These are phyloP conservation scores for Saccharomyces jurei DNA, from an alignment of 805 yeast species.

Conservation along the genomic window DNA sequence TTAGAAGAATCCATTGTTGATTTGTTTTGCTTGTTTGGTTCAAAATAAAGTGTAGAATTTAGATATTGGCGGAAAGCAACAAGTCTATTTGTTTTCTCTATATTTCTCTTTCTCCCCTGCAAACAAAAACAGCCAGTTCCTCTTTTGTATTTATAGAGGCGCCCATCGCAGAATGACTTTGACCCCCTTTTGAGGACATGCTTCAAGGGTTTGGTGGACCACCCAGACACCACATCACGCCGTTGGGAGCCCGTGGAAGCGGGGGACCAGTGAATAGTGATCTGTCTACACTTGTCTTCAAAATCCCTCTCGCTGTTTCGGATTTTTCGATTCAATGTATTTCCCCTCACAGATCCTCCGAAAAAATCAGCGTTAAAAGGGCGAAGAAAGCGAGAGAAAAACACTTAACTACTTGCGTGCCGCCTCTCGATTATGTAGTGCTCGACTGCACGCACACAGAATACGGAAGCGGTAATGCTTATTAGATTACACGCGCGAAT, in stretches of 20 bases:
- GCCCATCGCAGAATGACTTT: not conserved
- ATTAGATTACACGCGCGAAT: not conserved
- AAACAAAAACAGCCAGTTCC: not conserved
- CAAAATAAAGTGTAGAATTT: not conserved
- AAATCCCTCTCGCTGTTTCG: not conserved
- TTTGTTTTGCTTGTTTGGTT: not conserved
- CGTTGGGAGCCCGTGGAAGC: not conserved
- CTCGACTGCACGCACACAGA: not conserved
- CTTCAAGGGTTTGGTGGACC: not conserved
- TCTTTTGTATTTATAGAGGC: not conserved
- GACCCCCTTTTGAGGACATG: not conserved
- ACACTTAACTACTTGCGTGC: not conserved
- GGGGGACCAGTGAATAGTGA: not conserved
- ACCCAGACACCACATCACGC: not conserved
- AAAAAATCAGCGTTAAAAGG: not conserved
- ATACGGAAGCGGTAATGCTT: too few species aligned
- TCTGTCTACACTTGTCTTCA: not conserved
- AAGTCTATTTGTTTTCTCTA: not conserved
- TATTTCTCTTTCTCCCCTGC: not conserved
- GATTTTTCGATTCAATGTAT: not conserved
- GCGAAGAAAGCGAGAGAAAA: not conserved
- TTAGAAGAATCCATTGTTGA: slow-evolving; percentile 28
- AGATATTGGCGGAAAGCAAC: not conserved
- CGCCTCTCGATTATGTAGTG: not conserved
- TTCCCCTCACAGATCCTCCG: not conserved